phyloP scores from a whole-genome alignment of 2,329 filamentous ascomycete genomes.

The Alternaria solani region DNA sequence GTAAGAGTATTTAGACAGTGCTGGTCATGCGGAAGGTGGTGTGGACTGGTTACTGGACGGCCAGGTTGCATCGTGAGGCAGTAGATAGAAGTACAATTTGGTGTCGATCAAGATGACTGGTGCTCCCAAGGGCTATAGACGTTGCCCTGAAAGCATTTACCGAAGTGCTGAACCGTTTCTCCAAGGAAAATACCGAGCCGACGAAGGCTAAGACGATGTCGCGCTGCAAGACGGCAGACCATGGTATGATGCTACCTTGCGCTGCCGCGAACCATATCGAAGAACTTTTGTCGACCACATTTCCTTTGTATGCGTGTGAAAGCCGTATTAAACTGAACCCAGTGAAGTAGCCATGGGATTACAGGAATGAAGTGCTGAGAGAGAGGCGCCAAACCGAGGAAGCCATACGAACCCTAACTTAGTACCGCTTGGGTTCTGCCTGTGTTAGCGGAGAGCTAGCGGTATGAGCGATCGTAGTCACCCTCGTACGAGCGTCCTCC shows the following conservation, averaged over 20 bases:
- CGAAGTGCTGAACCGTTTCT: conserved; percentile 51
- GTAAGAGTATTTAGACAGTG: conserved; percentile 48
- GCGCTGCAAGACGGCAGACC: conserved; percentile 45
- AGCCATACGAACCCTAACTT: conserved; percentile 38
- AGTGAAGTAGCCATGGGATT: conserved; percentile 47
- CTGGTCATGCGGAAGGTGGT: conserved; percentile 46
- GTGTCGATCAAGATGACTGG: conserved; percentile 51
- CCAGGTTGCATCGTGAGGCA: conserved; percentile 48
- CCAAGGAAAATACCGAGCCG: conserved; percentile 54
- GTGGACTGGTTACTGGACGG: conserved; percentile 49
- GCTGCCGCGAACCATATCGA: conserved; percentile 48
- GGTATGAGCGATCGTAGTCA: conserved; percentile 57
- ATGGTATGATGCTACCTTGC: conserved; percentile 45
- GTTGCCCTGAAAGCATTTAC: conserved; percentile 49
- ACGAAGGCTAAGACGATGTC: conserved; percentile 47
- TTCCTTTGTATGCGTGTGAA: conserved; percentile 41
- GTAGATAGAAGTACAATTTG: conserved; percentile 56
- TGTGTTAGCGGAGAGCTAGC: conserved; percentile 45
- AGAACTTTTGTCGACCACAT: conserved; percentile 52
- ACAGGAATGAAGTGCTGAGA: conserved; percentile 45
- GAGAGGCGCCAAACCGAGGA: conserved; percentile 37
- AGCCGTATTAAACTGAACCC: conserved; percentile 51
- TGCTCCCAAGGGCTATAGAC: conserved; percentile 44
- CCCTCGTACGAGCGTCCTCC: conserved; percentile 54
- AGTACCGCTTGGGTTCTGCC: conserved; percentile 50